Base-by-base conservation (phyloP, 2,329 filamentous ascomycete species). In the Cytospora mali region DNA sequence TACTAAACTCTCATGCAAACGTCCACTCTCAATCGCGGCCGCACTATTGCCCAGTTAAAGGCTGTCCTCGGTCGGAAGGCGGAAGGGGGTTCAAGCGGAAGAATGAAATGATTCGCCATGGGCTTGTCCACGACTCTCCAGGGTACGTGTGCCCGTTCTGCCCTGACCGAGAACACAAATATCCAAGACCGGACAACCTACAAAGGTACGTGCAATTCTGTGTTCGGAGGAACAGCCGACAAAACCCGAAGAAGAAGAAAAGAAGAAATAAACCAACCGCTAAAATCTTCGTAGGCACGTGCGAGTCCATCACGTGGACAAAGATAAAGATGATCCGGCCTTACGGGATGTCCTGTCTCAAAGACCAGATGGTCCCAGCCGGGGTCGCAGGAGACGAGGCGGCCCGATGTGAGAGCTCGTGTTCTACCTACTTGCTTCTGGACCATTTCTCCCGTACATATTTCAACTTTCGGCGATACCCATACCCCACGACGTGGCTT, bases 81-180 rank as follows among this genome's bases (percentile, higher is more conserved):
- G 87, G 87, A 4, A 88, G 86, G 67, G 88, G 88, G 0, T 90
- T 90, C 73, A 90, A 90, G 73, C 80, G 88, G 62, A 90, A 89
- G 73, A 90, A 90, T 68, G 88, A 90, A 72, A 89, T 90, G 87
- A 89, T 89, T 53, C 77, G 87, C 29, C 87, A 90, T 71, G 93
- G 94, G 1, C 83, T 98, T 3, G 95, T 98, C 4, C 95, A 99
- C 72, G 89, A 93, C 68, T 96, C 92, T 9, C 95, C 95, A 1
- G 94, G 94, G 64, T 99, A 98, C 71, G 88, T 97, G 31, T 99
- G 95, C 74, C 95, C 95, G 0, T 98, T 97, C 73, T 99, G 95
- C 74, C 91, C 92, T 1, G 93, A 97, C 71, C 84, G 93, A 68
- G 93, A 97, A 73, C 94, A 97, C 75, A 93, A 90, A 73, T 98